Evolutionary conservation across 1,284 basidiomycete genomes (phyloP).

Genomic region (Boletus semigastroideus): DNA sequence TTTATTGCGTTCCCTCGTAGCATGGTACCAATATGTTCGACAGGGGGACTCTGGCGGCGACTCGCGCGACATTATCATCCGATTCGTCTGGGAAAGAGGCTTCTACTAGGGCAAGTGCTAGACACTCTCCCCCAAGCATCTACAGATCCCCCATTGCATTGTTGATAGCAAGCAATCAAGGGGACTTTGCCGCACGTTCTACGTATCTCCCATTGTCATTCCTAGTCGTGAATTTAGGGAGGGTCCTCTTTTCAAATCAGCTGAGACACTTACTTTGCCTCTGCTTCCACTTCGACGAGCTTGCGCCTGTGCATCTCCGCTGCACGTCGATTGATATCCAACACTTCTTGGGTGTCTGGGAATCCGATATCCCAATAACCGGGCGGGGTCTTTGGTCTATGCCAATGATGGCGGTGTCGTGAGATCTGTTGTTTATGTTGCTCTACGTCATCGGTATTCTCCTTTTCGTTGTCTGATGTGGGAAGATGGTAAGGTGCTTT

Average conservation of each 20-base stretch:
- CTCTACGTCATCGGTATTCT: constrained; percentile 37
- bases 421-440: constrained; percentile 76
- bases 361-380: constrained; percentile 89
- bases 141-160: constrained; percentile 1
- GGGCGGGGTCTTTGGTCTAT: constrained; percentile 74
- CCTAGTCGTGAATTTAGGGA: constrained; percentile 20
- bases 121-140: constrained; percentile 33
- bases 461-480: constrained; percentile 19
- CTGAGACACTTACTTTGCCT: constrained; percentile 48
- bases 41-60: constrained; percentile 32
- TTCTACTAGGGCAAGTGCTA: constrained; percentile 25
- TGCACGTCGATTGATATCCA: constrained; percentile 71
- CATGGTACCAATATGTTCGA: constrained; percentile 1
- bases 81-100: constrained; percentile 30
- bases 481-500: constrained; percentile 11
- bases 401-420: constrained; percentile 75
- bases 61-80: constrained; percentile 34
- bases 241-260: not conserved
- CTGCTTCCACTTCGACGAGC: constrained; percentile 51
- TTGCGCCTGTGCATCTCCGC: constrained; percentile 69
- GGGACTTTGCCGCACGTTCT: constrained; percentile 15
- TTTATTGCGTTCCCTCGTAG: constrained; percentile 2
- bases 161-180: constrained; percentile 15
- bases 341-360: constrained; percentile 79
- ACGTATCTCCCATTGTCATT: constrained; percentile 28